Evolutionary conservation across 441 rosid species (phyloP), one percentile per base, ranked within the genome.

Genomic region (Eruca vesicaria): DNA sequence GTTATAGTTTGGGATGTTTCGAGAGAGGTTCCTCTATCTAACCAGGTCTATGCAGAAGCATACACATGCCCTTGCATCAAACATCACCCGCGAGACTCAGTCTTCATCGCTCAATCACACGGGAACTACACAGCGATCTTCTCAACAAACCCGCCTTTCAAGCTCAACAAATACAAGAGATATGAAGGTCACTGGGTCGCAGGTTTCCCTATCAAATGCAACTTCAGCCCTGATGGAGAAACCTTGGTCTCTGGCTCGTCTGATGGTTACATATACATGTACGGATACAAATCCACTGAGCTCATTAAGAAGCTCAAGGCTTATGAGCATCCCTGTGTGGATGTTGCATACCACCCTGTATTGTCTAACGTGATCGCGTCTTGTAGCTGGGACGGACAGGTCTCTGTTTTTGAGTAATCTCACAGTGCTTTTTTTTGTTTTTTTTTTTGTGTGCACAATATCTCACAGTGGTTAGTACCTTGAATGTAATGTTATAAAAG

Each of bases 21-120:
- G 0, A 84, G 97, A 61, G 86, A 88, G 80, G 77, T 93, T 82
- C 96, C 94, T 12, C 79, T 93, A 36, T 95, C 99, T 63, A 90
- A 93, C 77, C 98, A 93, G 93, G 90, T 95, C 67, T 93, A 93
- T 72, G 86, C 83, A 73, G 97, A 95, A 77, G 97, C 99, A 69
- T 93, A 86, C 78, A 88, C 95, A 3, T 93, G 95, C 66, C 86
- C 97, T 56, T 83, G 95, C 69, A 72, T 88, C 73, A 81, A 89
- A 82, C 66, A 50, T 48, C 99, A 91, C 71, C 98, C 92, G 1
- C 69, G 68, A 48, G 92, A 90, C 66, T 86, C 89, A 10, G 75
- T 58, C 63, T 91, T 93, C 23, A 83, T 93, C 28, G 92, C 95
- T 12, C 97, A 88, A 77, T 95, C 98, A 50, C 84, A 91, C 78